Percentiles rank a stretch among this genome's conserved stretches.
These are phyloP conservation scores for Mycena filopes DNA, from an alignment of 768 basidiomycete genomes.

Conservation along the genomic window DNA sequence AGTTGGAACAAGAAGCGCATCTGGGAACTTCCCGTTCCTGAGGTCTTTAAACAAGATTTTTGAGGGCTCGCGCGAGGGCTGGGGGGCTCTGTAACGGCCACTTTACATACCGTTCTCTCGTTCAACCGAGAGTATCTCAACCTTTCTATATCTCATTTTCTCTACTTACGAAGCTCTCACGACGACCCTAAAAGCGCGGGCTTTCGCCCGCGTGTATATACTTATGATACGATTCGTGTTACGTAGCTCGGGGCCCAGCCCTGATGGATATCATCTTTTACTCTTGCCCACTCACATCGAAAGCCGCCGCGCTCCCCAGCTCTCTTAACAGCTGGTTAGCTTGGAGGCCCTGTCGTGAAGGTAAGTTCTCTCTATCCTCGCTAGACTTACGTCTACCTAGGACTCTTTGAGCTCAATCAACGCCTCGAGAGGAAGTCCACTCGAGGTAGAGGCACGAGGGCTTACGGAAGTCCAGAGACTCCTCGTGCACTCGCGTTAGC, in stretches of 20 bases:
- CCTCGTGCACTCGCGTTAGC: neutral
- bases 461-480: neutral
- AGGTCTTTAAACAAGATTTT: neutral
- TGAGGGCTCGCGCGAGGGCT: neutral
- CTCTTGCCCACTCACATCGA: too few species aligned
- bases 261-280: neutral
- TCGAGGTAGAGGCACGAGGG: neutral
- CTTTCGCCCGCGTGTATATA: neutral
- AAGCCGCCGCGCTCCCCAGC: neutral
- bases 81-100: too few species aligned
- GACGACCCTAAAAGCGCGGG: neutral
- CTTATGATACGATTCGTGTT: neutral
- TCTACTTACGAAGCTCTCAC: neutral
- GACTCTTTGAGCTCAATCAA: neutral
- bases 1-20: neutral
- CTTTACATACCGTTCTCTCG: neutral
- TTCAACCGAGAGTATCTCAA: too few species aligned
- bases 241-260: neutral
- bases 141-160: too few species aligned
- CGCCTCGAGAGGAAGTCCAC: too few species aligned
- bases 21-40: neutral
- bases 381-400: neutral
- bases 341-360: neutral
- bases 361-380: neutral
- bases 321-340: neutral